A percentile compares a stretch with the other conserved stretches of the same genome.
These are phyloP conservation scores for Exidia glandulosa DNA, from an alignment of 768 basidiomycete species.

Conservation along the genomic window DNA sequence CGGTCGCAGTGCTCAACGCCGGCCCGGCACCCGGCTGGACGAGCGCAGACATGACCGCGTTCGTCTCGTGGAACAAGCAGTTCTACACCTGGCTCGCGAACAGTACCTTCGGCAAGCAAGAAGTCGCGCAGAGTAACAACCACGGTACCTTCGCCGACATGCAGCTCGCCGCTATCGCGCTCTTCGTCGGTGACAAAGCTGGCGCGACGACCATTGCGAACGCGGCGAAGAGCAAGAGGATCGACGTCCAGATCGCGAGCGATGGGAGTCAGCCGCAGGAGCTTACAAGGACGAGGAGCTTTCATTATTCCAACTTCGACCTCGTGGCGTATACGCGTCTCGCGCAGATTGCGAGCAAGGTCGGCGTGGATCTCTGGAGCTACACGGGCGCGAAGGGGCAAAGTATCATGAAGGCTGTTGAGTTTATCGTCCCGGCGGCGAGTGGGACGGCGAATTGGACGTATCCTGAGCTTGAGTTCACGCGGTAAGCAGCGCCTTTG, in stretches of 20 bases:
- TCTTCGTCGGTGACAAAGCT: background rate
- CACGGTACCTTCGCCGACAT: background rate
- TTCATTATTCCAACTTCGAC: background rate
- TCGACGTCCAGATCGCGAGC: background rate
- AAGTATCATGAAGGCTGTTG: background rate
- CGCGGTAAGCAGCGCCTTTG: too few relatives aligned
- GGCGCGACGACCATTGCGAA: background rate
- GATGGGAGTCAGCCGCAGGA: background rate
- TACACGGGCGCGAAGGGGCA: background rate
- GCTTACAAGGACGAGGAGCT: background rate
- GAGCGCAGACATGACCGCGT: background rate
- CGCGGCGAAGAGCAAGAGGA: background rate
- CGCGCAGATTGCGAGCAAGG: background rate
- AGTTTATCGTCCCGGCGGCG: background rate
- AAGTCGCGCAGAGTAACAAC: background rate
- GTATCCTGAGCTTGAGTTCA: background rate
- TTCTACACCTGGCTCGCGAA: background rate
- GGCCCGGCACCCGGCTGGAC: background rate
- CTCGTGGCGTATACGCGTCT: background rate
- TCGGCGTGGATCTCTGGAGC: background rate
- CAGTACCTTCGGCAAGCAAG: background rate
- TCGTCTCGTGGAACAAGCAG: background rate
- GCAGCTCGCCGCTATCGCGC: background rate
- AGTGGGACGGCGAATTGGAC: background rate
- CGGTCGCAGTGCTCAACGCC: background rate